A percentile compares a stretch with the other conserved stretches of the same genome.
Conservation (phyloP, 768 basidiomycete genomes). For the Lentinus tigrinus region DNA sequence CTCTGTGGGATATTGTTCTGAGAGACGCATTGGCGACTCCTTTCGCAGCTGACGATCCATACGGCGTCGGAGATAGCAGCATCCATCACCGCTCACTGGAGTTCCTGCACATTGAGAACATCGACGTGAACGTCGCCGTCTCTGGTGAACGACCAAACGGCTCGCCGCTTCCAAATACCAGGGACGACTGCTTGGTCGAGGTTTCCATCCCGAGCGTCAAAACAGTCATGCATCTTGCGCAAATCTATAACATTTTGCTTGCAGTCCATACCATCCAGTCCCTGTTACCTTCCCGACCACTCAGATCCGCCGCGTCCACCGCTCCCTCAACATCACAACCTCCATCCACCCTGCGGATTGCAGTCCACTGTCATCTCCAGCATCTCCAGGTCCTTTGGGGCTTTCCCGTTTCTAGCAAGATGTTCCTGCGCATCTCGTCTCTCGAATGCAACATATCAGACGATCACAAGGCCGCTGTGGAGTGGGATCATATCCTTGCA, state of each 20-base stretch:
- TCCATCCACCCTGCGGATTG: conserved; percentile 16
- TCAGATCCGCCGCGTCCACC: conserved; percentile 9
- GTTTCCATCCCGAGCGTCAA: conserved; percentile 53
- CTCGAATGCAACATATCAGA: conserved; percentile 22
- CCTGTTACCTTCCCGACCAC: conserved; percentile 30
- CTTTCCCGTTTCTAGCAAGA: conserved; percentile 45
- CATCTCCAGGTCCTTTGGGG: conserved; percentile 47
- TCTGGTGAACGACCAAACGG: conserved; percentile 21
- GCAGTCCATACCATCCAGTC: conserved; percentile 52
- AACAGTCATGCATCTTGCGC: conserved; percentile 56
- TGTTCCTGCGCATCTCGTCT: conserved; percentile 37
- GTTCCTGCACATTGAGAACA: conserved; percentile 43
- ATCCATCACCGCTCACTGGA: conserved; percentile 37
- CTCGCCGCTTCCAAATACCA: conserved; percentile 3
- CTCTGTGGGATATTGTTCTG: conserved; percentile 49
- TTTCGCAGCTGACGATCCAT: conserved; percentile 67
- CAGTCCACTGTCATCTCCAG: conserved; percentile 35
- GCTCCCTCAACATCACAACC: conserved; percentile 10
- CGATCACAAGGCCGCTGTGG: conserved; percentile 29
- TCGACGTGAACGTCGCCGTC: conserved; percentile 29
- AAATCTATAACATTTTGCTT: conserved; percentile 69
- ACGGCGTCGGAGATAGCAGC: conserved; percentile 28
- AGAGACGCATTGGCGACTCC: conserved; percentile 64
- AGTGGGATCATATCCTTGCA: conserved; percentile 43
- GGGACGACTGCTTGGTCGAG: conserved; percentile 46